Evolutionary conservation across 2,329 filamentous ascomycete species (phyloP), one percentile per base, ranked within the genome.

Genomic region (Alternaria arbusti): DNA sequence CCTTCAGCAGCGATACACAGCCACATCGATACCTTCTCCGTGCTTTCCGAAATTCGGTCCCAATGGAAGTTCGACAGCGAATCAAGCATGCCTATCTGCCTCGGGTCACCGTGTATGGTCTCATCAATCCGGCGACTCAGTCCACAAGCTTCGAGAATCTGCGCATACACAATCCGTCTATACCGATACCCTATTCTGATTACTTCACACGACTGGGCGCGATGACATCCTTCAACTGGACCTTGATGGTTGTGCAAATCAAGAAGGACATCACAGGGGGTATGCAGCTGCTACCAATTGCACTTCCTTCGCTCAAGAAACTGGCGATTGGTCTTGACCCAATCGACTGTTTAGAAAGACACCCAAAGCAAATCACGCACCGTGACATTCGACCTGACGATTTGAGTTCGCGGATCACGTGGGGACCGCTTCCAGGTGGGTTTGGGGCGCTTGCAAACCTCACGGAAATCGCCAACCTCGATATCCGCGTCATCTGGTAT

Each of bases 81-180:
- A 55, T 43, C 15, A 9, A 32, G 10, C 23, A 55, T 32, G n/a
- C 26, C 23, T 49, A 43, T 9, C 20, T 43, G 4, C 17, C 26
- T 8, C 50, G 28, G 6, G 17, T 60, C 15, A 25, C 26, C 1
- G 20, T 43, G 3, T 1, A 3, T 10, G 51, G 22, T 17, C 15
- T 59, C 10, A n/a, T 40, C 25, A 9, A 23, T 13, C 17, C 13
- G 17, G 6, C 2, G 1, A 30, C 40, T 4, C 23, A 1, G 15
- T 7, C 6, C 6, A 7, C n/a, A 9, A 7, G 4, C 9, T 9
- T 11, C 1, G 1, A n/a, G 5, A 0, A 5, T n/a, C 10, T 5
- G 2, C 1, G n/a, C n/a, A n/a, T n/a, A n/a, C n/a, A n/a, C n/a
- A 0, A 7, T 1, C 6, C 30, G 1, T 8, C 3, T 12, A 1